Base-by-base conservation (phyloP, 2,329 filamentous ascomycete species). In the Mariannaea elegans region DNA sequence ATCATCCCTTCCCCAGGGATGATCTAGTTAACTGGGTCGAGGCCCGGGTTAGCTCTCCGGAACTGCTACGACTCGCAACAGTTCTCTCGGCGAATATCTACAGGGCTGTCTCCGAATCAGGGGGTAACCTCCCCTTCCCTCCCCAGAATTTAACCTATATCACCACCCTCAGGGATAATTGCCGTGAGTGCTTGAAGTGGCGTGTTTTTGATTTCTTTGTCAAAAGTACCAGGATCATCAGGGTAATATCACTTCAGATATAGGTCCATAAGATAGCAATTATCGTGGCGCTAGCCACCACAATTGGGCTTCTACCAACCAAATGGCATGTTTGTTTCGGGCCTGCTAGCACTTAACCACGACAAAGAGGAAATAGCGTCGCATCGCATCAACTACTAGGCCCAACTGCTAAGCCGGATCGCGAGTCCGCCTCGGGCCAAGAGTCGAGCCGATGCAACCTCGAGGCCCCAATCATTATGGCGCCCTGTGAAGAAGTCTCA, bases 251-350 rank as follows among this genome's bases (percentile, higher is more conserved):
- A 61, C 60, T 59, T 42, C 55, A 61, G 55, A 69, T 70, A 70
- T 70, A 70, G 68, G 63, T 55, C 60, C 63, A 66, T 71, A 71
- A 69, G 54, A 71, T 65, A 65, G 63, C 59, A 63, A 63, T 42
- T 70, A 70, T 67, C 62, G 56, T 52, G 42, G 50, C 65, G 65
- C 67, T 71, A 71, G 38, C 53, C 56, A 62, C 57, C 44, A 27
- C 44, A 48, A 49, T 57, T 42, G 27, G 29, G 46, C 36, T 50
- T 68, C 60, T 65, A 56, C 68, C 68, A 70, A 69, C 66, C 68
- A 68, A 61, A 62, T 62, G 68, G 66, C 63, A 66, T 65, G 46
- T 46, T 58, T 56, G 57, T 61, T 66, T 66, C 63, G 32, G 51
- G 56, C 56, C 49, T 48, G 63, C 53, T 61, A 18, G 45, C 63